Percentiles rank a stretch among this genome's conserved stretches.
Conservation (phyloP, 2,329 filamentous ascomycete genomes). For the Trichoderma sp. region DNA sequence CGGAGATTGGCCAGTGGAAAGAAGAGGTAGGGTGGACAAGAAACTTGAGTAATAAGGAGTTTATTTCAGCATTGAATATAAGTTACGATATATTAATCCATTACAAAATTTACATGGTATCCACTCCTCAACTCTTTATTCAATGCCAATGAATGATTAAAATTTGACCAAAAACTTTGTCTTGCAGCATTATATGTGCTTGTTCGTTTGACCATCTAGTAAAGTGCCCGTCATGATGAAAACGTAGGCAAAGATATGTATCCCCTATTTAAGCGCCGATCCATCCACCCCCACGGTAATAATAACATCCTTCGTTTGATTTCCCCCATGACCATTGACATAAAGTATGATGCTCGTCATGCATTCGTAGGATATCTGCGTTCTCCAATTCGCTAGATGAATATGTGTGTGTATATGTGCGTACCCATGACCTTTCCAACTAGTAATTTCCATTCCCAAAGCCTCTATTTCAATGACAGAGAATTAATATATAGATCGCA, state of each 20-base stretch:
- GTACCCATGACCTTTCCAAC: background rate
- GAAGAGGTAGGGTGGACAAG: background rate
- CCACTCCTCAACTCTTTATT: background rate
- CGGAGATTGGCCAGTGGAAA: background rate
- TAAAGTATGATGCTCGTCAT: background rate
- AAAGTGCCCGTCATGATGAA: background rate
- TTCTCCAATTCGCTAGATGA: background rate
- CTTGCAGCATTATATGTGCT: background rate
- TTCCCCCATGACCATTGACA: background rate
- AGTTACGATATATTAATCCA: background rate
- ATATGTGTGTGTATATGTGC: conserved; percentile 1
- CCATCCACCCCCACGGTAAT: background rate
- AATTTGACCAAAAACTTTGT: background rate
- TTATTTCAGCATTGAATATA: background rate
- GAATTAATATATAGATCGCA: background rate
- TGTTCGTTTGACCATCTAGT: background rate
- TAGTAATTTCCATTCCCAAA: background rate
- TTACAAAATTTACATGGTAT: background rate
- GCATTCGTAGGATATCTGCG: background rate
- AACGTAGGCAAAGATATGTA: background rate
- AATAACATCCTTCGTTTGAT: background rate
- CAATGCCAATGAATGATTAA: background rate
- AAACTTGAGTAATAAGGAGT: background rate
- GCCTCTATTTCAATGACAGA: background rate
- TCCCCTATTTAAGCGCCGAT: background rate